Evolutionary conservation across 345 rosid genomes (phyloP).

Genomic region (Salix purpurea): DNA sequence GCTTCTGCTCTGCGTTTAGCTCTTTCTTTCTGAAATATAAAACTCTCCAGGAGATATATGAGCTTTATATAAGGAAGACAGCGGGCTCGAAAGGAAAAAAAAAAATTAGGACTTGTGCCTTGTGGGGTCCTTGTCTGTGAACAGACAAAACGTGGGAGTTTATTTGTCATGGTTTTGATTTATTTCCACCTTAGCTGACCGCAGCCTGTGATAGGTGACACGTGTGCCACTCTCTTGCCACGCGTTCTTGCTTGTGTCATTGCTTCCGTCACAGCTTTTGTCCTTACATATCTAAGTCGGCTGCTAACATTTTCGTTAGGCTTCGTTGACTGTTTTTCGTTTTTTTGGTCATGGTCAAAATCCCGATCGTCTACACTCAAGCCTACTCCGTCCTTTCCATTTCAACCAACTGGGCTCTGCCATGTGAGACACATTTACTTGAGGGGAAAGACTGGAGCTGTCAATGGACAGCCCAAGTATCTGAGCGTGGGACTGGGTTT

Average conservation of each 20-base stretch:
- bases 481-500: not conserved
- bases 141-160: conserved; percentile 11
- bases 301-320: not conserved
- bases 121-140: not conserved
- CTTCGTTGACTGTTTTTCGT: conserved; percentile 11
- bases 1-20: not conserved
- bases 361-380: not conserved
- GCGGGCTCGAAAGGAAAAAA: no score
- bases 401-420: not conserved
- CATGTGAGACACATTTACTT: not conserved
- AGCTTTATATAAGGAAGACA: not conserved
- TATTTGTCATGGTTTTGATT: not conserved
- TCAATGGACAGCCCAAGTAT: not conserved
- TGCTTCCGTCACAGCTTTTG: conserved; percentile 33
- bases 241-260: conserved; percentile 14
- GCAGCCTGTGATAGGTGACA: not conserved
- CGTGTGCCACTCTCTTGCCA: not conserved
- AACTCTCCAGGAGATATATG: not conserved
- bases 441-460: not conserved
- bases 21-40: not conserved
- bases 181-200: not conserved
- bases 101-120: not conserved
- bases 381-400: not conserved
- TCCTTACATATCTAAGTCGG: not conserved
- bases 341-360: not conserved